phyloP scores from a whole-genome alignment of 225 moss, liverwort and hornwort species.

The Neckera pumila region DNA sequence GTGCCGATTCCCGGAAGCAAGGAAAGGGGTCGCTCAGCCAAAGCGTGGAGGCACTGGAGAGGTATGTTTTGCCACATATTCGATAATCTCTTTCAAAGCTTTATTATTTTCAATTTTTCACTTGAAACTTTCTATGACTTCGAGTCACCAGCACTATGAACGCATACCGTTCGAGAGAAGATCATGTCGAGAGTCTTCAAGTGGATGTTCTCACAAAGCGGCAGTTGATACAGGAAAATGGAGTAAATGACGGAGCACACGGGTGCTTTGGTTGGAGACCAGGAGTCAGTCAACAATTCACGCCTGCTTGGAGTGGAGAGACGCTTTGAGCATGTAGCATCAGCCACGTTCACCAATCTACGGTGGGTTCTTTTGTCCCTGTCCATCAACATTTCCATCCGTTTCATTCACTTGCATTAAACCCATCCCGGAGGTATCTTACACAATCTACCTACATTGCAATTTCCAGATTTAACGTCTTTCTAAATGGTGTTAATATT shows the following conservation, averaged over 20 bases:
- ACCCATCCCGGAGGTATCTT: not conserved
- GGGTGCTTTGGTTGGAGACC: slow-evolving; percentile 24
- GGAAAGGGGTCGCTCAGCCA: slow-evolving; percentile 47
- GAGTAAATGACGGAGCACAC: slow-evolving; percentile 44
- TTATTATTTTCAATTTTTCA: not conserved
- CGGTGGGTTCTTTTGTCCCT: slow-evolving; percentile 19
- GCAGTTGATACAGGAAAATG: slow-evolving; percentile 47
- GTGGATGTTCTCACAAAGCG: not conserved
- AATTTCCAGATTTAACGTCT: not conserved
- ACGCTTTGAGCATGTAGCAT: slow-evolving; percentile 86
- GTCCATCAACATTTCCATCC: not conserved
- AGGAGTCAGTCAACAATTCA: slow-evolving; percentile 32
- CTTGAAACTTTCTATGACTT: not conserved
- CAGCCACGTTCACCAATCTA: slow-evolving; percentile 90
- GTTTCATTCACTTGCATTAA: not conserved
- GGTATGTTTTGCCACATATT: not conserved
- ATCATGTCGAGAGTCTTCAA: not conserved
- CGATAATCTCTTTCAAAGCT: not conserved
- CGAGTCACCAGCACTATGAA: not conserved
- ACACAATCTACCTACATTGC: not conserved
- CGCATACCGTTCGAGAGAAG: not conserved
- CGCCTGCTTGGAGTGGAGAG: slow-evolving; percentile 66
- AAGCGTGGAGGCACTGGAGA: slow-evolving; percentile 32
- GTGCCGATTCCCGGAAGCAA: slow-evolving; percentile 19
- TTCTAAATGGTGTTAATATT: not conserved